Evolutionary conservation across 2,329 filamentous ascomycete species (phyloP), one percentile per base, ranked within the genome.

Genomic region (Teratosphaeria zuluensis): DNA sequence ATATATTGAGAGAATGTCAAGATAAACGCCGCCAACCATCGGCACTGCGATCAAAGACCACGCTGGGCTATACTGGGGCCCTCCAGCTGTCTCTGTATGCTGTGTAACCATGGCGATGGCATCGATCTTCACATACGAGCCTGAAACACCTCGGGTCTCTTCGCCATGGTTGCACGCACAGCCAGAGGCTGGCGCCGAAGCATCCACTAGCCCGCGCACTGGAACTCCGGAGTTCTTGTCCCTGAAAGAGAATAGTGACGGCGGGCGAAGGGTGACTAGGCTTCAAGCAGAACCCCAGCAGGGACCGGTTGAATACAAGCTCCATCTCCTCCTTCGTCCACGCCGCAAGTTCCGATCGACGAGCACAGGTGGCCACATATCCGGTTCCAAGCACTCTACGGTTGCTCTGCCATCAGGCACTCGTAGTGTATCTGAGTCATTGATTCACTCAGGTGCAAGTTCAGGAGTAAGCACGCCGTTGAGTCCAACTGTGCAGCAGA

Each of bases 101-200:
- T 53, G 16, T 38, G 14, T 14, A 14, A 33, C n/a, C 28, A 28
- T 46, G 24, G 35, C 7, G 12, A 95, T 94, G 89, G 92, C 94
- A 59, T 96, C 92, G 12, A 90, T 99, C 65, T 99, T 99, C 72
- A 96, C 92, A 0, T 99, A 89, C 71, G 90, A 96, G 62, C 86
- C 90, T 2, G 88, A 96, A 64, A 90, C 91, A 53, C 89, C 90
- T 1, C 81, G 89, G 72, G 90, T 97, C 38, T 87, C 89, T 14
- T 97, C 92, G 19, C 94, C 94, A 16, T 99, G 94, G 94, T 81
- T 87, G 6, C 56, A 84, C 80, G 61, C 52, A 53, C 52, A 53
- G 32, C 19, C 52, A 53, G 32, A 53, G 28, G 31, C 24, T n/a
- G 28, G 12, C 16, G 14, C 4, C 7, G 55, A 53, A 54, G 32